These are phyloP conservation scores for Cladobotryum protrusum DNA, from an alignment of 2,329 filamentous ascomycete species.

Conservation along the genomic window DNA sequence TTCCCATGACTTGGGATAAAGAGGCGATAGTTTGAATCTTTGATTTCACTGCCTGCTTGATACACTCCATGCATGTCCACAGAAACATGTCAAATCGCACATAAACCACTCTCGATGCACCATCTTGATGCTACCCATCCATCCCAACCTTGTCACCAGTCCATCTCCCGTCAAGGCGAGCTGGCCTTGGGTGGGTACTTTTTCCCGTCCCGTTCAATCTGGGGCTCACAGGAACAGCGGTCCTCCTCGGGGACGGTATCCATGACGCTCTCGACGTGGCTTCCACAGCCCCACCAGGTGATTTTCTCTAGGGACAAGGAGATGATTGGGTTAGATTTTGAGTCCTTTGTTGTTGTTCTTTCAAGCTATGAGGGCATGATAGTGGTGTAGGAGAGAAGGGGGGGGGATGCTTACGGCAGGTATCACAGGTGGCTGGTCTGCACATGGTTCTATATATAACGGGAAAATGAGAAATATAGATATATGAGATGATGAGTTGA, in stretches of 20 bases:
- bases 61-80: too few relatives aligned
- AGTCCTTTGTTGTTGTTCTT: neutral
- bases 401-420: conserved; percentile 49
- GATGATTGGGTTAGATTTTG: neutral
- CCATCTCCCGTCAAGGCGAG: conserved; percentile 12
- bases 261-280: conserved; percentile 56
- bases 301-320: conserved; percentile 42
- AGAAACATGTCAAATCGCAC: too few relatives aligned
- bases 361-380: conserved; percentile 6
- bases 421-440: conserved; percentile 54
- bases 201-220: conserved; percentile 54
- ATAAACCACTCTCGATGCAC: too few relatives aligned
- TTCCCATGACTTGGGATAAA: too few relatives aligned
- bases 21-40: too few relatives aligned
- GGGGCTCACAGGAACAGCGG: conserved; percentile 61
- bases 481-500: too few relatives aligned
- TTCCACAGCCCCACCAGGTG: conserved; percentile 61
- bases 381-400: neutral
- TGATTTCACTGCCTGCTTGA: too few relatives aligned
- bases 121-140: too few relatives aligned
- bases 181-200: conserved; percentile 59
- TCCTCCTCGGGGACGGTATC: conserved; percentile 50
- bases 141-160: too few relatives aligned
- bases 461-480: neutral
- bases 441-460: conserved; percentile 45